These are phyloP conservation scores for Nelumbo lutea DNA, from an alignment of 164 flowering plant genomes.

Conservation along the genomic window DNA sequence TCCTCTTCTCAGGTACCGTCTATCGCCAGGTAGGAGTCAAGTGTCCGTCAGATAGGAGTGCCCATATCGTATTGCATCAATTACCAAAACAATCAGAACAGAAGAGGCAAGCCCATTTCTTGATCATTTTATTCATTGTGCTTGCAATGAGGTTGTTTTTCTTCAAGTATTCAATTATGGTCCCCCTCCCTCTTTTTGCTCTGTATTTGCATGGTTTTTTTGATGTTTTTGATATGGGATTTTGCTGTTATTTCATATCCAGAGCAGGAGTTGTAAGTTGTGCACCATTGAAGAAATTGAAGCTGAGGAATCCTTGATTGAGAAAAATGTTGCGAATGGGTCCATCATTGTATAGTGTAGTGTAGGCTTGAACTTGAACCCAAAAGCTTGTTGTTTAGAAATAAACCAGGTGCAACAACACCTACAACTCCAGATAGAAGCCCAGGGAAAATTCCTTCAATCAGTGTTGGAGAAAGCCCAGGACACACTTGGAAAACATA, in stretches of 20 bases:
- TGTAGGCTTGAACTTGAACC: no score
- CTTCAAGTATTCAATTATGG: not conserved
- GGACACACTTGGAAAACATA: no score
- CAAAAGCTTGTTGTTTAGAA: no score
- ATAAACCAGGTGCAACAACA: no score
- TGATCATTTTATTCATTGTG: not conserved
- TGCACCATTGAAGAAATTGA: conserved; percentile 91
- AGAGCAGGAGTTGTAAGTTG: conserved; percentile 56
- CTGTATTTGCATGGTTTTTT: no score
- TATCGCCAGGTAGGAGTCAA: no score
- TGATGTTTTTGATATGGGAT: not conserved
- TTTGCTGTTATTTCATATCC: conserved; percentile 1
- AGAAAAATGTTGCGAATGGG: conserved; percentile 73
- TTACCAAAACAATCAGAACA: conserved; percentile 21
- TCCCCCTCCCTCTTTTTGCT: no score
- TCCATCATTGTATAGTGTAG: not conserved
- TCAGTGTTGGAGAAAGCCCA: no score
- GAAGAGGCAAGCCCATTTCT: conserved; percentile 31
- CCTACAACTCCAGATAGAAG: no score
- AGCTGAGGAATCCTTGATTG: conserved; percentile 73
- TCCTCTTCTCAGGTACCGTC: no score
- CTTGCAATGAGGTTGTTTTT: not conserved
- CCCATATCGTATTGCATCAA: conserved; percentile 9
- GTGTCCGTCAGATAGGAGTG: no score
- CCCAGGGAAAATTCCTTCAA: no score